Base-by-base conservation (phyloP, 352 stramenopile genomes). In the Phytophthora colocasiae region DNA sequence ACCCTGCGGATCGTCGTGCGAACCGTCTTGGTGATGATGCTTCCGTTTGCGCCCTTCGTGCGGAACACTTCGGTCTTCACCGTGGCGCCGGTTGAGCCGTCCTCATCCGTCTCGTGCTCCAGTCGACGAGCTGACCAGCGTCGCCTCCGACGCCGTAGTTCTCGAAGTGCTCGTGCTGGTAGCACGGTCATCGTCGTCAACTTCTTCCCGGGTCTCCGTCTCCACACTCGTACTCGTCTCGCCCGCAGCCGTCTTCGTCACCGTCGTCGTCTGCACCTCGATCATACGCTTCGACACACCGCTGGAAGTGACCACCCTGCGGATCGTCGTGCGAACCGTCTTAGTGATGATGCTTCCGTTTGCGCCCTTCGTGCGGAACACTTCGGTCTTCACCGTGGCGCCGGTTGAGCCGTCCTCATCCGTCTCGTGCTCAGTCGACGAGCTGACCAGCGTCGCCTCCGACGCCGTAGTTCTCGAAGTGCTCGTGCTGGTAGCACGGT, bases 1-100 rank as follows among this genome's bases (percentile, higher is more conserved):
- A 60, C 62, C 47, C 49, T 66, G 31, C 58, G 58, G 36, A 57
- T 66, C 39, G 58, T 70, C 52, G 62, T 70, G 47, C 62, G 54
- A 45, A 70, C 40, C 41, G 40, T 59, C 52, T 59, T 46, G n/a
- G 52, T 49, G 15, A 38, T 59, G 12, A 70, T 38, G 32, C 48
- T 63, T 19, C 62, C 62, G 48, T 70, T 64, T 41, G n/a, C 24
- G 10, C 24, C 50, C 50, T 10, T 48, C 38, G 24, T 39, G 22
- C 54, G 62, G 62, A 64, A 65, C 50, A 48, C 52, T 39, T 50
- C 40, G 40, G 55, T 49, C 45, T 64, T 55, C 27, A 41, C 55
- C 32, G 45, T 55, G 38, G 32, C 22, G 32, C 22, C 55, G 4
- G 43, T 31, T 39, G 52, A 27, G 32, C 46, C 55, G 36, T 67